phyloP scores from a whole-genome alignment of 768 basidiomycete genomes.

The Asterophora parasitica region DNA sequence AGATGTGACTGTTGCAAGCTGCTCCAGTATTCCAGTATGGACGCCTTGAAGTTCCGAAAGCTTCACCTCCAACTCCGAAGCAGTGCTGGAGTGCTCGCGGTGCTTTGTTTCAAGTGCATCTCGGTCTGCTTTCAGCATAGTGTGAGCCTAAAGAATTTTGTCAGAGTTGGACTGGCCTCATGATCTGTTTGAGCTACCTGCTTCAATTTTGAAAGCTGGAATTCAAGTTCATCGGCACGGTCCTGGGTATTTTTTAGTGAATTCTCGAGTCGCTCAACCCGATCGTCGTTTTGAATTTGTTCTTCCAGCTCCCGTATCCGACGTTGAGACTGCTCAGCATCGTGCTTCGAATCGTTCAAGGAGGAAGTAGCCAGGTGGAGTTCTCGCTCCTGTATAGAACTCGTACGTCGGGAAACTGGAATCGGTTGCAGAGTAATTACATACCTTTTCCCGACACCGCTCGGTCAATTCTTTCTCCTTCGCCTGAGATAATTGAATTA shows the following conservation, averaged over 20 bases:
- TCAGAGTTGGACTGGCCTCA: neutral
- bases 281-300: constrained; percentile 79
- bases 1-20: constrained; percentile 38
- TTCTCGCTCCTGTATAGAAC: constrained; percentile 60
- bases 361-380: constrained; percentile 58
- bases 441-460: constrained; percentile 49
- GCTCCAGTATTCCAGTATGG: constrained; percentile 31
- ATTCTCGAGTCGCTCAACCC: constrained; percentile 66
- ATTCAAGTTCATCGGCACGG: constrained; percentile 78
- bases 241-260: constrained; percentile 77
- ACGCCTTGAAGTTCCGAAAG: constrained; percentile 42
- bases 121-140: constrained; percentile 54
- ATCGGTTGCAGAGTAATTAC: neutral
- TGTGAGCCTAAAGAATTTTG: constrained; percentile 40
- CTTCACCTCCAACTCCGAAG: constrained; percentile 43
- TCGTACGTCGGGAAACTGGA: constrained; percentile 13
- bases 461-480: constrained; percentile 55
- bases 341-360: constrained; percentile 45
- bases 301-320: constrained; percentile 72
- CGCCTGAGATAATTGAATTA: constrained; percentile 36
- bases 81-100: constrained; percentile 35
- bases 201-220: constrained; percentile 72
- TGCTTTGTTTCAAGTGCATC: constrained; percentile 51
- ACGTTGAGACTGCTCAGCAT: constrained; percentile 50
- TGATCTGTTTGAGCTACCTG: constrained; percentile 44